Base-by-base conservation (phyloP, 2,329 filamentous ascomycete genomes). In the Apiospora marii region DNA sequence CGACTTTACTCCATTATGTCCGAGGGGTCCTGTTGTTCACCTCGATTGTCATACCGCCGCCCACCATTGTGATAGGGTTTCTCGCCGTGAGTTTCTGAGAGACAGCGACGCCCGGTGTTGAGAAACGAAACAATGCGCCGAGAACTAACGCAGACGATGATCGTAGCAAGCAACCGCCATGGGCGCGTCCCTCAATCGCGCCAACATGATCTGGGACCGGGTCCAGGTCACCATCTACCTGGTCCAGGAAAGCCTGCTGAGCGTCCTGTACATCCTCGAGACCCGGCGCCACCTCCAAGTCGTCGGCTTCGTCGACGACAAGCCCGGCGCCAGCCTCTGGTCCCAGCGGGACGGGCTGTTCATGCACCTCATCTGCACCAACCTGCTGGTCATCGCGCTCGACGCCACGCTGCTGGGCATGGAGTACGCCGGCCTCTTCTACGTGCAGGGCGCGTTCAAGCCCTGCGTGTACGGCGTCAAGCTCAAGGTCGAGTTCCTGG, bases 401-500 rank as follows among this genome's bases (percentile, higher is more conserved):
- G 83, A 85, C 72, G 78, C 81, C 70, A 78, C 79, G 27, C 76
- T 85, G 0, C 79, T 85, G 0, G 82, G 77, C 7, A 75, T 84
- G 16, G 80, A 83, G 73, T 84, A 81, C 73, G 77, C 80, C 4
- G 79, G 79, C 14, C 84, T 83, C 74, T 81, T 81, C 67, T 46
- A 67, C 24, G 72, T 85, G 2, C 81, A 84, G 68, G 77, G 78
- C 2, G 76, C 78, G 4, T 80, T 80, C 72, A 81, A 82, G 71
- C 78, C 80, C 1, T 82, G 83, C 22, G 81, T 84, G 6, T 86
- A 86, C 76, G 82, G 81, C 67, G 78, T 86, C 75, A 86, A 86
- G 74, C 81, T 88, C 53, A 87, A 88, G 73, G 83, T 89, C n/a
- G 89, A 90, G 78, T 86, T 87, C 74, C 85, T 87, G 24, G 85